Conservation (phyloP, 176 grass and related monocot species). For the Oryza glumipatula region DNA sequence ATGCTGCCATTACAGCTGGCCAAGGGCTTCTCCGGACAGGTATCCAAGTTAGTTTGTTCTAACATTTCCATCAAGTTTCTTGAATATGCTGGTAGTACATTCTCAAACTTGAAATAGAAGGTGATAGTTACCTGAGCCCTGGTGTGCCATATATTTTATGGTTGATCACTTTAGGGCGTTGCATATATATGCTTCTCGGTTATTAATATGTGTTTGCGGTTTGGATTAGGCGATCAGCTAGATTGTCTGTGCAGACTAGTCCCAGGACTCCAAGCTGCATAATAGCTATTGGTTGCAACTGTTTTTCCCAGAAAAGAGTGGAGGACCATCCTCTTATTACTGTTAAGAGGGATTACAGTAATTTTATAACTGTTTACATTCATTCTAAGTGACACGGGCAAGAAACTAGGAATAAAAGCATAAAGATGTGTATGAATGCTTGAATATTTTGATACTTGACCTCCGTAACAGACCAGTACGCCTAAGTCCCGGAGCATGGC, state of each 20-base stretch:
- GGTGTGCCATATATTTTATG: background rate
- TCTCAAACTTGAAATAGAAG: background rate
- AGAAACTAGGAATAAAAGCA: background rate
- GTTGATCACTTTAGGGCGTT: background rate
- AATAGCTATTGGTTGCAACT: background rate
- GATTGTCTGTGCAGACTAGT: background rate
- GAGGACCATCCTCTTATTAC: background rate
- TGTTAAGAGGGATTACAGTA: background rate
- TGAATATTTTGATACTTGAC: background rate
- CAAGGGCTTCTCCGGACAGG: slow-evolving; percentile 46
- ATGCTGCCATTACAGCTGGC: slow-evolving; percentile 8
- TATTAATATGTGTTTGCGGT: background rate
- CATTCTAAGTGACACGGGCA: background rate
- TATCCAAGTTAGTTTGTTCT: slow-evolving; percentile 39
- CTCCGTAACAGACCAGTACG: background rate
- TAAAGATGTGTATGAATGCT: background rate
- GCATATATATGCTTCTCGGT: background rate
- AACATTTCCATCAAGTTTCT: slow-evolving; percentile 9
- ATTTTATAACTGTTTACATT: background rate
- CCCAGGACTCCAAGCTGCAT: background rate
- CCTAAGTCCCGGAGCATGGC: slow-evolving; percentile 5
- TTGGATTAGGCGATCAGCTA: background rate
- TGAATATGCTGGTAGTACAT: background rate
- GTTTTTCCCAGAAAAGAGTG: background rate
- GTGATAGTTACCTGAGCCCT: slow-evolving; percentile 1